phyloP scores from a whole-genome alignment of 73 alveolate species.

The Symbiodinium pilosum region DNA sequence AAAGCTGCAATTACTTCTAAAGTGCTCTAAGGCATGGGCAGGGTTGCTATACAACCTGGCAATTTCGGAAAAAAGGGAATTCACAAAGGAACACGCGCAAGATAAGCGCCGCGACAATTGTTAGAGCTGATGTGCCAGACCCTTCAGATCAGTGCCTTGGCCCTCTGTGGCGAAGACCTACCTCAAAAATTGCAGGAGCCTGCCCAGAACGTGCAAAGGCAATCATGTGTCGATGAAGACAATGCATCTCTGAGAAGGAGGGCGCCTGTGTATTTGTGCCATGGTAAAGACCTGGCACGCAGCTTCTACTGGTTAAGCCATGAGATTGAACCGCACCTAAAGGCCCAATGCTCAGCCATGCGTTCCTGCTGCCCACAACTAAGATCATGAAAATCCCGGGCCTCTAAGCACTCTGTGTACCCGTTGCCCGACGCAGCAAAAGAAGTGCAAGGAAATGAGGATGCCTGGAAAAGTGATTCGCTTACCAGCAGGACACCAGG shows the following conservation, averaged over 20 bases:
- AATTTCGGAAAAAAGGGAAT: no score
- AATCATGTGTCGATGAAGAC: neutral
- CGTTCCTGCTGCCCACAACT: no score
- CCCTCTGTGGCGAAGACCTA: constrained; percentile 62
- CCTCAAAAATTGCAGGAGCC: constrained; percentile 65
- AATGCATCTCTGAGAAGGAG: neutral
- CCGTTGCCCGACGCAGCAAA: constrained; percentile 83
- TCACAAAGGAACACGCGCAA: no score
- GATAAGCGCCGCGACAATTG: no score
- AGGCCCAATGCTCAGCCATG: no score
- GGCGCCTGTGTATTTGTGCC: constrained; percentile 29
- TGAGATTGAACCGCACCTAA: no score
- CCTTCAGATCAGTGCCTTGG: no score
- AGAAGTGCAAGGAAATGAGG: constrained; percentile 68
- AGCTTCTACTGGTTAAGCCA: no score
- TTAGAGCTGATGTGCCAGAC: no score
- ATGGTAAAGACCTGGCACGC: constrained; percentile 54
- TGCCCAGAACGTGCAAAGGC: neutral
- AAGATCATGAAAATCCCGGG: neutral
- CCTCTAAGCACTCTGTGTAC: constrained; percentile 83
- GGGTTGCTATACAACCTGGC: constrained; percentile 73
- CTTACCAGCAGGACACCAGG: no score
- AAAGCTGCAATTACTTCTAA: no score
- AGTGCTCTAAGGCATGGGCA: constrained; percentile 20
- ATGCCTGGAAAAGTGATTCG: neutral